These are phyloP conservation scores for Colletotrichum incanum DNA, from an alignment of 2,329 filamentous ascomycete genomes.

Conservation along the genomic window DNA sequence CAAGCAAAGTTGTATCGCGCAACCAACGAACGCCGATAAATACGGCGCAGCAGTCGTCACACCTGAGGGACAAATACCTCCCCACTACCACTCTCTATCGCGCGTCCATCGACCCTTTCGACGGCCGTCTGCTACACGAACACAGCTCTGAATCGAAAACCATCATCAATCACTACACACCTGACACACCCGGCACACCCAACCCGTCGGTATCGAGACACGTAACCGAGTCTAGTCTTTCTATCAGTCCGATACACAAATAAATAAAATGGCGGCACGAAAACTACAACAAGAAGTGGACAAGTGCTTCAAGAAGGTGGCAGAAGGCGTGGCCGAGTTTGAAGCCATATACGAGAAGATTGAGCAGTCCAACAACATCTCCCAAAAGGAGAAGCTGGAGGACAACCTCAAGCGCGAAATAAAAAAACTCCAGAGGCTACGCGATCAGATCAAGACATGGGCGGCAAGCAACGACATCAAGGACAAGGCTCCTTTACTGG, in stretches of 20 bases:
- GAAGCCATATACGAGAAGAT: constrained; percentile 99
- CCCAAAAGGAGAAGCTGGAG: constrained; percentile 98
- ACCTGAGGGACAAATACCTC: constrained; percentile 16
- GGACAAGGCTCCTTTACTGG: constrained; percentile 95
- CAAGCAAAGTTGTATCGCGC: constrained; percentile 34
- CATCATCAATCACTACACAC: constrained; percentile 21
- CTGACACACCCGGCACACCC: constrained; percentile 26
- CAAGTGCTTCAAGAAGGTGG: constrained; percentile 99
- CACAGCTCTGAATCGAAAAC: constrained; percentile 20
- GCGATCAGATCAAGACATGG: constrained; percentile 99
- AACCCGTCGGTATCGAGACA: constrained; percentile 23
- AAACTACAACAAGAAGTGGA: constrained; percentile 99
- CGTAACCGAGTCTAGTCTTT: constrained; percentile 8
- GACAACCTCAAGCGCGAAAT: constrained; percentile 99
- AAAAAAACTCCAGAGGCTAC: constrained; percentile 98
- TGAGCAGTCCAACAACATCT: constrained; percentile 89
- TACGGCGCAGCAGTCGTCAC: constrained; percentile 32
- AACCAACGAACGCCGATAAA: constrained; percentile 29
- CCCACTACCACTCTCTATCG: background rate
- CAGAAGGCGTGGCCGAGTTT: constrained; percentile 92
- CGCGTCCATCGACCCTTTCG: constrained; percentile 7
- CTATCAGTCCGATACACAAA: constrained; percentile 18
- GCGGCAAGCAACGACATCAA: constrained; percentile 99
- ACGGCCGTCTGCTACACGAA: constrained; percentile 24
- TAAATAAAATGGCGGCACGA: constrained; percentile 85